Conservation (phyloP, 2,329 filamentous ascomycete genomes). For the Ceratocystis albifundus region DNA sequence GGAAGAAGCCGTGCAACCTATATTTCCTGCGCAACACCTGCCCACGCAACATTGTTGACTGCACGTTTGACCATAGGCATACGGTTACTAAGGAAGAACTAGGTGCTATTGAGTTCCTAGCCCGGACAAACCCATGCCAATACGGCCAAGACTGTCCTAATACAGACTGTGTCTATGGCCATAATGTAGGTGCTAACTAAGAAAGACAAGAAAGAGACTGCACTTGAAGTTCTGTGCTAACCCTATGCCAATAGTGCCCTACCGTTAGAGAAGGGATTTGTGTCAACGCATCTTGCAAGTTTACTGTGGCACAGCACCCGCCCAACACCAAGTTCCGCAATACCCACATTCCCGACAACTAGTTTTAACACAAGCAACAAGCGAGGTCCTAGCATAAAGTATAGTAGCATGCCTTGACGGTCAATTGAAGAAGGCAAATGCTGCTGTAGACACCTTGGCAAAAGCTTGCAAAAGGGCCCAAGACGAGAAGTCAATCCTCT, state of each 20-base stretch:
- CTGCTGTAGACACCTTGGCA: no score
- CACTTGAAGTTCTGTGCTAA: slow-evolving; percentile 4
- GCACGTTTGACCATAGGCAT: slow-evolving; percentile 47
- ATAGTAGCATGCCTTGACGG: not conserved
- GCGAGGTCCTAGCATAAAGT: not conserved
- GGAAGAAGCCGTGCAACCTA: slow-evolving; percentile 50
- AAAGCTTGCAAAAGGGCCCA: no score
- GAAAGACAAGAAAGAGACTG: not conserved
- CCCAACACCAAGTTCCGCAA: slow-evolving; percentile 8
- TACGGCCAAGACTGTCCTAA: slow-evolving; percentile 47
- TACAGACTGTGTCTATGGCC: slow-evolving; percentile 51
- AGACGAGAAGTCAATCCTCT: no score
- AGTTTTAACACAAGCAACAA: not conserved
- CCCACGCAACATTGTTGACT: slow-evolving; percentile 39
- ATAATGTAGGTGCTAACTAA: slow-evolving; percentile 39
- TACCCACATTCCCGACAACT: not conserved
- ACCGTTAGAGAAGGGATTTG: slow-evolving; percentile 42
- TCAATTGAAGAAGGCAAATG: no score
- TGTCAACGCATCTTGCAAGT: slow-evolving; percentile 25
- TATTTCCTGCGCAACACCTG: slow-evolving; percentile 49
- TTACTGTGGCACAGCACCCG: slow-evolving; percentile 12
- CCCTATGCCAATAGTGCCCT: slow-evolving; percentile 37
- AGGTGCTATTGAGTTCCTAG: slow-evolving; percentile 44
- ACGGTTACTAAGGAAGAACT: slow-evolving; percentile 43
- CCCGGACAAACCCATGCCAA: slow-evolving; percentile 47